phyloP scores from a whole-genome alignment of 1,139 yeast species.

The Diutina pseudorugosa region DNA sequence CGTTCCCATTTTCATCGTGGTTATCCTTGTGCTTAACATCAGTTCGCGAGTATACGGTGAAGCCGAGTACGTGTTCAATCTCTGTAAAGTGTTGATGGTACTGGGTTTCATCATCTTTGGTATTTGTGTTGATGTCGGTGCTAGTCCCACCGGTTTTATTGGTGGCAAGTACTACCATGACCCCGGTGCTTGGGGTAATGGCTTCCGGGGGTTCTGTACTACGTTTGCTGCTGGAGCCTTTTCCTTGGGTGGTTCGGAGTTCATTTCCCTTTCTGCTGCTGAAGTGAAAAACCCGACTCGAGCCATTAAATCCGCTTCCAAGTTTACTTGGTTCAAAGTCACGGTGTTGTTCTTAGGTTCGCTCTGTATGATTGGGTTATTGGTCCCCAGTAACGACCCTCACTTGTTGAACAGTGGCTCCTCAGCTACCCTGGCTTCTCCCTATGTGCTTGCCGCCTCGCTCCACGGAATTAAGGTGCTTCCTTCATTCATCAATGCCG shows the following conservation, averaged over 20 bases:
- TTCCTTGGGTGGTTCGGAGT: conserved; percentile 27
- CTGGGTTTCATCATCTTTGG: conserved; percentile 30
- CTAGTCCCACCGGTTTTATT: conserved; percentile 20
- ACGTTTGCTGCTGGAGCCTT: conserved; percentile 36
- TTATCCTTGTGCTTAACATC: conserved; percentile 21
- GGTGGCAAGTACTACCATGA: conserved; percentile 55
- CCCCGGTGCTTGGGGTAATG: conserved; percentile 33
- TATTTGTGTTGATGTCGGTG: conserved; percentile 28
- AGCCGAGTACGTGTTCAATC: conserved; percentile 29
- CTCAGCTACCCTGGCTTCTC: conserved; percentile 31
- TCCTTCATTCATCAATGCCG: conserved; percentile 31
- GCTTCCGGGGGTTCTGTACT: conserved; percentile 25
- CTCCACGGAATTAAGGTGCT: conserved; percentile 26
- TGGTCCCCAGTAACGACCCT: conserved; percentile 29
- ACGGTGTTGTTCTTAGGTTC: conserved; percentile 29
- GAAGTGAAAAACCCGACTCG: conserved; percentile 35
- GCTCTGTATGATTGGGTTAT: conserved; percentile 28
- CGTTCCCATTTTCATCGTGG: conserved; percentile 26
- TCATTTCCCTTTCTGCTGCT: conserved; percentile 32
- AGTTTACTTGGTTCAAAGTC: conserved; percentile 25
- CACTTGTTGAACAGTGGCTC: conserved; percentile 27
- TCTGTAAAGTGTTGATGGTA: conserved; percentile 24
- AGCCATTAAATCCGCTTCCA: conserved; percentile 34
- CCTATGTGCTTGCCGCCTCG: conserved; percentile 33
- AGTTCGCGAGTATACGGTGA: conserved; percentile 35